Percentiles rank a stretch among this genome's conserved stretches.
These are phyloP conservation scores for Globisporangium middletonii DNA, from an alignment of 352 stramenopile species.

Conservation along the genomic window DNA sequence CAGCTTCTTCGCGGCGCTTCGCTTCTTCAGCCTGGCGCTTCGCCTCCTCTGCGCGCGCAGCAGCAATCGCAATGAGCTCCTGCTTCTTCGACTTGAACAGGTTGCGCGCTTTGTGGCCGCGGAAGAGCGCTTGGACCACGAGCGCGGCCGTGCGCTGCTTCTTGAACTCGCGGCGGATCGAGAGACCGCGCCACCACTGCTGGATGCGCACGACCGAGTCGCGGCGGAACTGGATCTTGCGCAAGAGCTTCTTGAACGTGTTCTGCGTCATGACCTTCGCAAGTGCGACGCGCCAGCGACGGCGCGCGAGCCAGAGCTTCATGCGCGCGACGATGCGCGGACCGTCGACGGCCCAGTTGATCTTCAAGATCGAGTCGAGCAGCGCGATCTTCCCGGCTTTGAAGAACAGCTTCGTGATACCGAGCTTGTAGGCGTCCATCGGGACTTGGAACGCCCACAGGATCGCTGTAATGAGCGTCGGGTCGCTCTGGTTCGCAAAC, in stretches of 20 bases:
- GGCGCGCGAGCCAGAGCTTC: conserved; percentile 64
- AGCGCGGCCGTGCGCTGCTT: conserved; percentile 71
- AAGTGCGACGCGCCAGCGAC: conserved; percentile 62
- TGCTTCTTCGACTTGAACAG: conserved; percentile 84
- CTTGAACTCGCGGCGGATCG: conserved; percentile 72
- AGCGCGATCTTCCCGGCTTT: conserved; percentile 71
- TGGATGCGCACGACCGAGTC: conserved; percentile 67
- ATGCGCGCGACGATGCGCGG: conserved; percentile 55
- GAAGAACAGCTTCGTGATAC: conserved; percentile 74
- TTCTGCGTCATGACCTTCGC: conserved; percentile 68
- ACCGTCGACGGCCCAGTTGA: conserved; percentile 57
- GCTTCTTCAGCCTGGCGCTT: conserved; percentile 74
- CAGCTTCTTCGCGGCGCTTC: conserved; percentile 77
- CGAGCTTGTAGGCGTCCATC: conserved; percentile 75
- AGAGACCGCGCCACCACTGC: conserved; percentile 78
- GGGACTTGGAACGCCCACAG: conserved; percentile 82
- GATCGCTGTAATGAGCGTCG: conserved; percentile 70
- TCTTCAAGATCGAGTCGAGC: conserved; percentile 71
- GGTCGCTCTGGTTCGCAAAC: conserved; percentile 69
- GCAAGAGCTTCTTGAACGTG: conserved; percentile 34
- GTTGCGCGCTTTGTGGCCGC: conserved; percentile 61
- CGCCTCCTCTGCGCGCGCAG: conserved; percentile 63
- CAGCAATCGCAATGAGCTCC: conserved; percentile 74
- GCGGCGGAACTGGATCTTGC: conserved; percentile 59
- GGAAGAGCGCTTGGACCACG: conserved; percentile 76